These are phyloP conservation scores for Globisporangium parvum DNA, from an alignment of 352 stramenopile species.

Conservation along the genomic window DNA sequence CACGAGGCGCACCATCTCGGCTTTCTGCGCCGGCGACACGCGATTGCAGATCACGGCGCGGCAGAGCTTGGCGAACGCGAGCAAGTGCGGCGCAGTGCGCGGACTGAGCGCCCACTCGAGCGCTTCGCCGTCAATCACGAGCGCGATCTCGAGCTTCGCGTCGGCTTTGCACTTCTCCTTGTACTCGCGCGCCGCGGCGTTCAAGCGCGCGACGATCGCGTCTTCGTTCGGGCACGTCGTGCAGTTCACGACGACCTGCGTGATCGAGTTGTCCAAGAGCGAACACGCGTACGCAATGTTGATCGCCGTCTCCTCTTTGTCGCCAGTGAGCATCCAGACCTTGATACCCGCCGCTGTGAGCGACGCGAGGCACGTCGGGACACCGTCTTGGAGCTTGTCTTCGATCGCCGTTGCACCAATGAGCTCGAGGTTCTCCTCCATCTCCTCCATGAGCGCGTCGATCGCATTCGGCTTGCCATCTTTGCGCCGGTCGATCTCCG, in stretches of 20 bases:
- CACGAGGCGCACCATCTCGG: conserved; percentile 73
- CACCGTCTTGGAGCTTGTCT: conserved; percentile 89
- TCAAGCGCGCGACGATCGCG: conserved; percentile 50
- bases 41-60: conserved; percentile 82
- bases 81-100: conserved; percentile 41
- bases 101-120: conserved; percentile 49
- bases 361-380: conserved; percentile 77
- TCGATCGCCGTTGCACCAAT: conserved; percentile 90
- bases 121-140: conserved; percentile 75
- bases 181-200: conserved; percentile 40
- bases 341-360: conserved; percentile 83
- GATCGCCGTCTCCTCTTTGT: conserved; percentile 93
- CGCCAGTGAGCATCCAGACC: conserved; percentile 92
- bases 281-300: conserved; percentile 92
- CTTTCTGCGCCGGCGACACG: conserved; percentile 80
- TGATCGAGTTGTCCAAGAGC: conserved; percentile 79
- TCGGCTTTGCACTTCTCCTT: conserved; percentile 34
- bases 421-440: conserved; percentile 75
- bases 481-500: conserved; percentile 74
- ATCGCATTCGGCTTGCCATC: conserved; percentile 72
- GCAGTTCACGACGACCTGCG: conserved; percentile 69
- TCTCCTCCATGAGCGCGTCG: conserved; percentile 74
- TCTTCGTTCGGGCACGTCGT: conserved; percentile 65
- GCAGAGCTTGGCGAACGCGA: conserved; percentile 62
- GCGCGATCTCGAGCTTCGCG: conserved; percentile 39